Conservation (phyloP, 495 filamentous ascomycete genomes). For the Parachaetomium inaequale region DNA sequence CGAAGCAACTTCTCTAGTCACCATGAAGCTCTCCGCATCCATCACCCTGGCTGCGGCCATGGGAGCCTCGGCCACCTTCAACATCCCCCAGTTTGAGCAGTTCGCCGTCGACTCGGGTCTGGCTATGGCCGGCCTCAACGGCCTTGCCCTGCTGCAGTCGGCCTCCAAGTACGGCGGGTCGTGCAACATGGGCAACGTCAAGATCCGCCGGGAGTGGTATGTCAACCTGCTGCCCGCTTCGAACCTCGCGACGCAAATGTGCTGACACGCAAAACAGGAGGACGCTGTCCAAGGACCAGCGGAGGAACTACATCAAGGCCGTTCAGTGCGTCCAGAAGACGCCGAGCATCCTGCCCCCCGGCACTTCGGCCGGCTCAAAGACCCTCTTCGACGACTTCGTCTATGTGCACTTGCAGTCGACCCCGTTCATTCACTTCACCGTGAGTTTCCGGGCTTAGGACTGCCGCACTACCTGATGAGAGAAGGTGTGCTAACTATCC, state of each 20-base stretch:
- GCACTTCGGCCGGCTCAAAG: constrained; percentile 30
- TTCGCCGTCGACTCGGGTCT: constrained; percentile 25
- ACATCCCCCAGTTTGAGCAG: constrained; percentile 21
- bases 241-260: neutral
- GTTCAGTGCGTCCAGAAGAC: constrained; percentile 58
- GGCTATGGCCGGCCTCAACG: constrained; percentile 26
- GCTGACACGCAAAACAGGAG: constrained; percentile 37
- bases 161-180: constrained; percentile 14
- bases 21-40: constrained; percentile 5
- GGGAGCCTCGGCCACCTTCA: constrained; percentile 9
- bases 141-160: constrained; percentile 20
- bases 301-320: constrained; percentile 59
- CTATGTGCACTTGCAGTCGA: constrained; percentile 62
- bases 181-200: constrained; percentile 27
- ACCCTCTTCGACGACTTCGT: constrained; percentile 63
- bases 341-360: constrained; percentile 41
- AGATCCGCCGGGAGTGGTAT: constrained; percentile 31
- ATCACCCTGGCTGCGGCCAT: constrained; percentile 12
- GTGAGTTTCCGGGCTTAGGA: constrained; percentile 14
- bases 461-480: neutral
- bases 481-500: neutral
- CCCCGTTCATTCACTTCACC: constrained; percentile 57
- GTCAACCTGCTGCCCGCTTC: neutral
- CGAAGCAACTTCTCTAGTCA: neutral
- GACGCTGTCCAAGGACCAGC: constrained; percentile 44